Evolutionary conservation across 805 yeast species (phyloP).

Genomic region (Wickerhamomyces xylosicus): DNA sequence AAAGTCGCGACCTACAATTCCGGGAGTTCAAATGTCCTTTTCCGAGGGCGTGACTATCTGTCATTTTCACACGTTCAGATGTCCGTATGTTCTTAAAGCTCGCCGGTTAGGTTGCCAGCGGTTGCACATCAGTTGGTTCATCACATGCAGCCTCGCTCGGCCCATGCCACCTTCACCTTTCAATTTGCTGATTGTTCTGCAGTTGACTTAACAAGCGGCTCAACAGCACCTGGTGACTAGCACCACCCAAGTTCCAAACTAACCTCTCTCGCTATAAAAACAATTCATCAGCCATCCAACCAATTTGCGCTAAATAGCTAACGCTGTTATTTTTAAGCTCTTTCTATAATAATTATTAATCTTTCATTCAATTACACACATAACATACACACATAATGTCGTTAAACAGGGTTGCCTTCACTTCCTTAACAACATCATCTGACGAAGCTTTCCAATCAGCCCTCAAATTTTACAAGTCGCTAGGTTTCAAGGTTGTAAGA

Average conservation of each 20-base stretch:
- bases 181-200: not conserved
- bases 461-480: constrained; percentile 42
- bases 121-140: not conserved
- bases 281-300: not conserved
- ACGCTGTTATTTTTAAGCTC: no score
- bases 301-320: no score
- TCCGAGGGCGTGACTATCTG: no score
- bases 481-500: constrained; percentile 55
- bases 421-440: constrained; percentile 51
- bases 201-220: not conserved
- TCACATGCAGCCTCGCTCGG: not conserved
- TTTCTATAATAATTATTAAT: no score
- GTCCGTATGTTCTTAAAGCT: not conserved
- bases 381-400: constrained; percentile 12
- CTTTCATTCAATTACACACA: not conserved
- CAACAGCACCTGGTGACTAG: not conserved
- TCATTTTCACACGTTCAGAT: not conserved
- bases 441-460: constrained; percentile 34
- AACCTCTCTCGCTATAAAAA: not conserved
- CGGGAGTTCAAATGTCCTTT: no score
- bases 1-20: no score
- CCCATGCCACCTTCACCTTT: not conserved
- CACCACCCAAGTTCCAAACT: no score
- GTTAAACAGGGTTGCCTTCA: constrained; percentile 36
- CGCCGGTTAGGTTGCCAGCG: no score